phyloP scores from a whole-genome alignment of 441 rosid species.

The Aleurites moluccanus region DNA sequence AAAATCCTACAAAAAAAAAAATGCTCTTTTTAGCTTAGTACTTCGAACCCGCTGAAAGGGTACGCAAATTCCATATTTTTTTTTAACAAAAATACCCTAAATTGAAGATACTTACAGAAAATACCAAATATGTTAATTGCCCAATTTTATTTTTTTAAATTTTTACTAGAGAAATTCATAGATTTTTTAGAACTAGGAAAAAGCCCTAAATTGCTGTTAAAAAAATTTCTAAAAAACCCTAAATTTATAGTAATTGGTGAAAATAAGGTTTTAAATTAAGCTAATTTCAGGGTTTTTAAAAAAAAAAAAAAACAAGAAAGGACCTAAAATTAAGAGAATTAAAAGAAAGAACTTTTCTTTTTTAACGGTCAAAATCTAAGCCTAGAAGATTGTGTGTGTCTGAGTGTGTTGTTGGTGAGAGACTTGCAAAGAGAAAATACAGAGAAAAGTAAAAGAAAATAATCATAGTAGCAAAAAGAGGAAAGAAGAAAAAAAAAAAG shows the following conservation, averaged over 20 bases:
- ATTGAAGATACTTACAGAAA: constrained; percentile 8
- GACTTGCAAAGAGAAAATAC: neutral
- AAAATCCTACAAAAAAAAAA: constrained; percentile 15
- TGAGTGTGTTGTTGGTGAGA: neutral
- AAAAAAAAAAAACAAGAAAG: no score
- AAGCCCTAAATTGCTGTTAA: neutral
- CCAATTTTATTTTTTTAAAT: neutral
- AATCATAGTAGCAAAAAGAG: constrained; percentile 7
- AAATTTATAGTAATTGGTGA: neutral
- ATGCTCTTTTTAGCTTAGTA: constrained; percentile 13
- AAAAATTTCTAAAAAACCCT: constrained; percentile 10
- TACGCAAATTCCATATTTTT: constrained; percentile 25
- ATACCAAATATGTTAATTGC: neutral
- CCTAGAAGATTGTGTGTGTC: neutral
- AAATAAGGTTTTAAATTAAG: neutral
- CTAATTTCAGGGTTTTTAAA: constrained; percentile 8
- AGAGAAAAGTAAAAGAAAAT: neutral
- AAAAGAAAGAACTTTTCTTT: neutral
- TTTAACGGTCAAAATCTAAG: constrained; percentile 15
- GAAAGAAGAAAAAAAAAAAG: neutral
- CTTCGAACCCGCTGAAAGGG: neutral
- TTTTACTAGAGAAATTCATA: neutral
- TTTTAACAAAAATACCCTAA: constrained; percentile 1
- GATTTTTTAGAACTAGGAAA: constrained; percentile 2
- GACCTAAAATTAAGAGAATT: neutral